These are phyloP conservation scores for Leccinum incarnatum DNA, from an alignment of 768 basidiomycete species.

Conservation along the genomic window DNA sequence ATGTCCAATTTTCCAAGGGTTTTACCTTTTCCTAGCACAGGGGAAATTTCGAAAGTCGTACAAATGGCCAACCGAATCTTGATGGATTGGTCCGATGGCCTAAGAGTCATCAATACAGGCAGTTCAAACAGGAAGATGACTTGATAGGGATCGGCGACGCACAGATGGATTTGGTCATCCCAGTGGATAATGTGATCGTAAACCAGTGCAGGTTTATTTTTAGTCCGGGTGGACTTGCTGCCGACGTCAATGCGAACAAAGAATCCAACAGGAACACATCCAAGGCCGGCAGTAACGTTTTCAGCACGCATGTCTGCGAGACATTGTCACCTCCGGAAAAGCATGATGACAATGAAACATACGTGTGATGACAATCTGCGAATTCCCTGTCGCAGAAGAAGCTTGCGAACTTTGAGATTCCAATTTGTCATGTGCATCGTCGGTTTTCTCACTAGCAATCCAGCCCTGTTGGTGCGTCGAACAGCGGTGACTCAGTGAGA, in stretches of 20 bases:
- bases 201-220: background rate
- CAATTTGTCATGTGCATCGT: background rate
- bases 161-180: conserved; percentile 2
- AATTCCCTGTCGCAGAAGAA: background rate
- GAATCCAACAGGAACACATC: conserved; percentile 16
- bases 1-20: background rate
- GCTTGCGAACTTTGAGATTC: background rate
- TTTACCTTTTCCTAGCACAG: background rate
- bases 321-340: background rate
- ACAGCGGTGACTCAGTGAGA: background rate
- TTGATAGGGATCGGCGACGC: background rate
- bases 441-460: background rate
- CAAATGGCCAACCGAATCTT: background rate
- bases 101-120: background rate
- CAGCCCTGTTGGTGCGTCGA: background rate
- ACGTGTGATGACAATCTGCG: conserved; percentile 5
- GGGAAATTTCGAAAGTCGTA: background rate
- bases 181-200: conserved; percentile 10
- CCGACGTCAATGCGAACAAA: conserved; percentile 9
- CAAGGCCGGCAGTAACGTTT: conserved; percentile 4
- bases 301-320: conserved; percentile 12
- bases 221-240: conserved; percentile 1
- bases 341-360: background rate
- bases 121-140: background rate
- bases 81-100: background rate